Conservation (phyloP, 2,329 filamentous ascomycete species). For the Trichoderma pleuroti region DNA sequence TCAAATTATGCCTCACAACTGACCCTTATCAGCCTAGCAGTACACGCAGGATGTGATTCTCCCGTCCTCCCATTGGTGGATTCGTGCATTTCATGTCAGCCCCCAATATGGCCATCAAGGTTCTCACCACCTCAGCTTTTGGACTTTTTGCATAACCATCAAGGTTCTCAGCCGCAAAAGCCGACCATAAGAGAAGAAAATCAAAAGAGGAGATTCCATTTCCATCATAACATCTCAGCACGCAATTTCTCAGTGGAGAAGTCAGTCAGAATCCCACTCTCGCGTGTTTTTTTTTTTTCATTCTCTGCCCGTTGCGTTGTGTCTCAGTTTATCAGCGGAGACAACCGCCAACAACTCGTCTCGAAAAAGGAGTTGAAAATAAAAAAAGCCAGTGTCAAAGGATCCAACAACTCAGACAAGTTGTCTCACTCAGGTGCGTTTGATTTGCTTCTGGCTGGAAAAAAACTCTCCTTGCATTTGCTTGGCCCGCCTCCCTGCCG, state of each 20-base stretch:
- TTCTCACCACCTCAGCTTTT: conserved; percentile 3
- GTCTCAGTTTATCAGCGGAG: neutral
- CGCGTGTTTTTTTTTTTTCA: neutral
- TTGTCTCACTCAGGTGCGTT: neutral
- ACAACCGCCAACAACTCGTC: neutral
- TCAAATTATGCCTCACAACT: neutral
- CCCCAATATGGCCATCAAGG: conserved; percentile 11
- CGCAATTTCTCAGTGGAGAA: conserved; percentile 3
- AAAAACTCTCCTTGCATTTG: neutral
- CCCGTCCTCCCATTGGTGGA: neutral
- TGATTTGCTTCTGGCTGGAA: neutral
- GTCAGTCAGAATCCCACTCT: neutral
- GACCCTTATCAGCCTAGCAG: neutral
- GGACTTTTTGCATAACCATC: conserved; percentile 10
- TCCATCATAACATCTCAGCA: neutral
- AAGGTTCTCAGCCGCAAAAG: conserved; percentile 14
- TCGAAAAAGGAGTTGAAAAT: neutral
- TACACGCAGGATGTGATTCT: neutral
- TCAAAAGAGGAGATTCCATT: neutral
- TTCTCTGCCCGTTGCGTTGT: neutral
- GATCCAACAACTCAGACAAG: neutral
- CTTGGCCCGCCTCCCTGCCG: neutral
- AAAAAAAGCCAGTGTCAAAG: neutral
- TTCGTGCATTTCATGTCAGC: neutral
- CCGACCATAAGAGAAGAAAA: neutral